Evolutionary conservation across 202 grass and related monocot species (phyloP).

Genomic region (Schoenoplectus triqueter): DNA sequence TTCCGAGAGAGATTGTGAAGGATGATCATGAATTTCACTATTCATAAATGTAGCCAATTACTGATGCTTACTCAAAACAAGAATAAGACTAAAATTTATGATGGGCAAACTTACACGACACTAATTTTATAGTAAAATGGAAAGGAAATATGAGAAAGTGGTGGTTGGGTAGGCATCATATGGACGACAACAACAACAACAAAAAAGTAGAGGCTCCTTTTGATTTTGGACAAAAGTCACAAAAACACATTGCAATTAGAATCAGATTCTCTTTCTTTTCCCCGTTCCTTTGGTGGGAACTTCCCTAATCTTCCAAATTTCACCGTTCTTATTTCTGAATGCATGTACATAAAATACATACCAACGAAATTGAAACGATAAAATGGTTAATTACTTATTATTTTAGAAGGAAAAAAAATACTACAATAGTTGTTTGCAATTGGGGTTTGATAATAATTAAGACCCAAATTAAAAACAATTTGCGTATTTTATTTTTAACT

Average conservation of each 20-base stretch:
- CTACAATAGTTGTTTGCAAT: neutral
- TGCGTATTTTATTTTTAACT: neutral
- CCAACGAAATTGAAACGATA: too few species aligned
- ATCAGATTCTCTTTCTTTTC: conserved; percentile 20
- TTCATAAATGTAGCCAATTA: neutral
- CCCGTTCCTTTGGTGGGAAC: conserved; percentile 14
- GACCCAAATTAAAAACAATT: neutral
- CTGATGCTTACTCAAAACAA: too few species aligned
- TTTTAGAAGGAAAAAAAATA: neutral
- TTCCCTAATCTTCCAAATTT: conserved; percentile 24
- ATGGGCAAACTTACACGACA: too few species aligned
- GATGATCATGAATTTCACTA: neutral
- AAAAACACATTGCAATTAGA: conserved; percentile 14
- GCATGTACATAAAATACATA: neutral
- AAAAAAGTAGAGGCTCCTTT: neutral
- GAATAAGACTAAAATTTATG: too few species aligned
- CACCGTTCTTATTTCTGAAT: conserved; percentile 24
- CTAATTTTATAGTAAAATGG: neutral
- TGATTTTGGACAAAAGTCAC: neutral
- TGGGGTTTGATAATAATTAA: neutral
- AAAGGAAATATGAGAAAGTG: neutral
- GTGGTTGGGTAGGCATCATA: neutral
- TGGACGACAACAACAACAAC: neutral
- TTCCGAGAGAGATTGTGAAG: neutral
- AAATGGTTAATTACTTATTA: neutral